Base-by-base conservation (phyloP, 176 grass and related monocot species). In the Carex kokanica region DNA sequence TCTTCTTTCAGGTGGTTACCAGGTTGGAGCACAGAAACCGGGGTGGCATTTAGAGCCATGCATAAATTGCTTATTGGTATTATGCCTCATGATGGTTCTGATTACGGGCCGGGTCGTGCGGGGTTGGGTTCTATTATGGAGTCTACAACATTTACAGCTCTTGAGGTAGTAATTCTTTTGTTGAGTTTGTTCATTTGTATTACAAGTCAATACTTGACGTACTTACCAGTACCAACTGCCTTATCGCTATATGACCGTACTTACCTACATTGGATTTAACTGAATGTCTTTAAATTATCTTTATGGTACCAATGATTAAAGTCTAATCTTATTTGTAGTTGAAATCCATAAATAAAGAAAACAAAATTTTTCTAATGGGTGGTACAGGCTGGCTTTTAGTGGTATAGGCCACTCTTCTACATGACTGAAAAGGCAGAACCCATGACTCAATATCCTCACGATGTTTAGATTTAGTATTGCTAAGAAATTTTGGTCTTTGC, bases 1-100 rank as follows among this genome's bases (percentile, higher is more conserved):
- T 94, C 92, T 34, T 87, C 89, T 25, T 98, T 90, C 65, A 83
- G 85, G 20, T 98, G 92, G 92, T 86, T 98, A 3, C 95, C 92
- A 0, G 18, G 86, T 49, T 90, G 89, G 95, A 98, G 95, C 86
- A 93, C 92, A 9, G 95, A 98, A 85, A 98, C 90, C 0, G 31
- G 18, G 15, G 88, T 98, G 14, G 90, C 95, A 47, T 98, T 98
- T 85, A 87, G 92, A 43, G 84, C 74, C 4, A 86, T 98, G 83
- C 90, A 98, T 81, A 85, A 65, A 41, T 67, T 91, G 81, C 86
- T 94, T 56, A 56, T 91, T 60, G 84, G 74, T 58, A 87, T 92
- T 74, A 68, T 85, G 17, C 90, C 95, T 83, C 95, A 98, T 82
- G 86, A 93, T 36, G 52, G 29, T 80, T 86, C 49, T 12, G 73